Conservation (phyloP, 2,329 filamentous ascomycete species). For the Scytalidium sp. region DNA sequence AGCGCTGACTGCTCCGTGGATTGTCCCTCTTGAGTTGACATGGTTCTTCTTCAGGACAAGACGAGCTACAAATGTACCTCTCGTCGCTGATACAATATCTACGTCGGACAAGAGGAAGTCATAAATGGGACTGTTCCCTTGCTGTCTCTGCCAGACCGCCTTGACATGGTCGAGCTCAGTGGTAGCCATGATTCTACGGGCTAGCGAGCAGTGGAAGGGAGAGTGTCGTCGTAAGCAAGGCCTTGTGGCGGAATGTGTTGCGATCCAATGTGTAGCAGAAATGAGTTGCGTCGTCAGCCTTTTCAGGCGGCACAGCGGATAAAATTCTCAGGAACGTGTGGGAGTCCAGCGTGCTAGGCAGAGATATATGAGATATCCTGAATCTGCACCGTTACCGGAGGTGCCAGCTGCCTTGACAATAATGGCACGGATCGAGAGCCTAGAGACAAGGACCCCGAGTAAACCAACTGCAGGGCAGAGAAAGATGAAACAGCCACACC, state of each 20-base stretch:
- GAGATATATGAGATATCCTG: background rate
- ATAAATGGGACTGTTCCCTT: conserved; percentile 48
- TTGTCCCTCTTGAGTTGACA: conserved; percentile 63
- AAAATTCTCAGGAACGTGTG: background rate
- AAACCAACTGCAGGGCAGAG: too few relatives aligned
- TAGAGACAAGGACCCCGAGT: too few relatives aligned
- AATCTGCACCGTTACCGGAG: too few relatives aligned
- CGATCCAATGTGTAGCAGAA: background rate
- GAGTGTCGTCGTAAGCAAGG: too few relatives aligned
- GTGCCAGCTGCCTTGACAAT: too few relatives aligned
- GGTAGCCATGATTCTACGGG: conserved; percentile 11
- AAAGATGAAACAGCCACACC: too few relatives aligned
- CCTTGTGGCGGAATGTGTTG: background rate
- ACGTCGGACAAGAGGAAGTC: conserved; percentile 46
- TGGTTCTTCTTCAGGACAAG: conserved; percentile 52
- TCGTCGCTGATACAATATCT: conserved; percentile 39
- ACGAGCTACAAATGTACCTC: conserved; percentile 45
- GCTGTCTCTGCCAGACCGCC: conserved; percentile 24
- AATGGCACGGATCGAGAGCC: too few relatives aligned
- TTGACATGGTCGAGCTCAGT: conserved; percentile 23
- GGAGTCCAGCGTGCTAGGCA: background rate
- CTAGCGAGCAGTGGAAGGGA: conserved; percentile 1
- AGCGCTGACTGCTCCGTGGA: conserved; percentile 71
- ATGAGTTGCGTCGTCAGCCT: background rate
- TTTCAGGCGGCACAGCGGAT: background rate